Base-by-base conservation (phyloP, 768 basidiomycete species). In the Lyophyllum decastes region DNA sequence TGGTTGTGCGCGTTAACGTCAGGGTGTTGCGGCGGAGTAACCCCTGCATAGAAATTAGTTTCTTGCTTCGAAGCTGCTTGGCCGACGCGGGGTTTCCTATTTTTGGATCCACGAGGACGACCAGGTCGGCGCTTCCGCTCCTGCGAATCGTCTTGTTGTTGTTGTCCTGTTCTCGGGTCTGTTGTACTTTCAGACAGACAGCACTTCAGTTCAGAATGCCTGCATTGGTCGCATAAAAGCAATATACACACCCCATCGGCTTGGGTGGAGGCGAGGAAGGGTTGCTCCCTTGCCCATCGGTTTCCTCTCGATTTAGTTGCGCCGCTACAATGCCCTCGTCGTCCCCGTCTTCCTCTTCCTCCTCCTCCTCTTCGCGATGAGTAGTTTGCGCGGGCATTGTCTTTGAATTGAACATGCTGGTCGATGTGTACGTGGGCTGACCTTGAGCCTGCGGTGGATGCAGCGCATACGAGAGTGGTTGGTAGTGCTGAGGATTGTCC, bases 401-500 rank as follows among this genome's bases (percentile, higher is more conserved):
- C 52, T 64, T 64, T 57, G 66, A 58, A 46, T 59, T 61, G 38
- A 66, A 72, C 64, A 61, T 64, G 61, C 40, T 56, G 50, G 54
- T 78, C 55, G 57, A 61, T 0, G 53, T 64, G 66, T 63, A 70
- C 45, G 62, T 65, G 53, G 57, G 55, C 65, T 65, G 73, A 52
- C 34, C 58, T 60, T 63, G 73, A 27, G 57, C 57, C 38, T 61
- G 75, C 60, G 83, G 87, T 0, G 85, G 86, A 69, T 88, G 77
- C 38, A 92, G 78, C 43, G 90, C 90, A 76, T 90, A 87, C 54
- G 89, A 92, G 64, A 92, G 80, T 25, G 90, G 87, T 60, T 90
- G 89, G 74, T 92, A 89, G 61, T 88, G 87, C 69, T 90, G 88
- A 54, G 88, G 87, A 70, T 89, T 89, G 73, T 89, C 80, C 82